Evolutionary conservation across 768 basidiomycete species (phyloP).

Genomic region (Mycena crocata): DNA sequence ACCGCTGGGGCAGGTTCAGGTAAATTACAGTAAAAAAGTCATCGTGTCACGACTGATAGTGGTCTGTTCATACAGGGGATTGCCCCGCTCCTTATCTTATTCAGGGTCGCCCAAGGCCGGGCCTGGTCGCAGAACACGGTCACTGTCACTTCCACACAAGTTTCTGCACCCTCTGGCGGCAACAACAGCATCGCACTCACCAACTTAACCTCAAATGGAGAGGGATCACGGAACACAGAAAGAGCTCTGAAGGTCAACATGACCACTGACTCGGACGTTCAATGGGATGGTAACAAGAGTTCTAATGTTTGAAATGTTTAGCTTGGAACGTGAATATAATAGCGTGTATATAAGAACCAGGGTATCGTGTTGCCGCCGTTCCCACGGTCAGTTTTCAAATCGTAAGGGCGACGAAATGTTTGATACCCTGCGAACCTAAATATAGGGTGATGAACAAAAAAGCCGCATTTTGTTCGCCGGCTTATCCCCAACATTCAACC

Average conservation of each 20-base stretch:
- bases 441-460: too few relatives aligned
- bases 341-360: too few relatives aligned
- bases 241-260: background rate
- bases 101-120: conserved; percentile 47
- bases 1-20: conserved; percentile 47
- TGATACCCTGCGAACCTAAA: too few relatives aligned
- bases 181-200: background rate
- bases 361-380: too few relatives aligned
- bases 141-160: conserved; percentile 30
- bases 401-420: too few relatives aligned
- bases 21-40: conserved; percentile 14
- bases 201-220: background rate
- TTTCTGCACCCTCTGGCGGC: conserved; percentile 22
- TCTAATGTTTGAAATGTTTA: background rate
- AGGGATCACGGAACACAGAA: background rate
- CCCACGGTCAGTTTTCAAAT: too few relatives aligned
- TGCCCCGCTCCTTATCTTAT: conserved; percentile 48
- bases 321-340: too few relatives aligned
- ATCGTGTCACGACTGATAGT: background rate
- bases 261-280: background rate
- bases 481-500: too few relatives aligned
- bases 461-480: too few relatives aligned
- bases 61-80: conserved; percentile 41
- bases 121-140: conserved; percentile 39
- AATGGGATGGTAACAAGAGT: background rate